Evolutionary conservation across 176 grass and related monocot species (phyloP).

Genomic region (Oryza coarctata): DNA sequence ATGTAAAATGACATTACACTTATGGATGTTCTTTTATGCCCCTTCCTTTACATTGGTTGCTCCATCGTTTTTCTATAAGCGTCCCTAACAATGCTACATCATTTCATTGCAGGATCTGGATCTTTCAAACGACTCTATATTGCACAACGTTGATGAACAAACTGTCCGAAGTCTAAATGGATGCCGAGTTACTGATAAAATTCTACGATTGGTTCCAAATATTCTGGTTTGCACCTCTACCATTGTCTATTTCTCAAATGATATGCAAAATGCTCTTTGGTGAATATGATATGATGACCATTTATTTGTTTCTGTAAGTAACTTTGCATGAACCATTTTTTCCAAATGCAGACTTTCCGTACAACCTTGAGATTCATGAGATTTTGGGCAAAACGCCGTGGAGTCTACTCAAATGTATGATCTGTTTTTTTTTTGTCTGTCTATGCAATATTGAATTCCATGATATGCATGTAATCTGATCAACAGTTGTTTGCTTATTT

Average conservation of each 20-base stretch:
- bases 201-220: conserved; percentile 80
- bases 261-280: background rate
- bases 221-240: conserved; percentile 49
- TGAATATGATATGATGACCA: background rate
- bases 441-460: background rate
- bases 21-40: background rate
- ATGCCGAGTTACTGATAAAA: conserved; percentile 90
- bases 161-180: conserved; percentile 92
- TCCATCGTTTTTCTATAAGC: background rate
- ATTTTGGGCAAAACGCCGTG: conserved; percentile 81
- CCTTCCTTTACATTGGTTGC: background rate
- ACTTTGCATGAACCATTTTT: conserved; percentile 1
- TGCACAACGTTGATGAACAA: conserved; percentile 87
- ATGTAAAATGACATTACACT: background rate
- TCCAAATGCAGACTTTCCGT: conserved; percentile 65
- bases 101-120: conserved; percentile 67
- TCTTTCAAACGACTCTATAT: conserved; percentile 86
- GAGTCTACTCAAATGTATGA: conserved; percentile 93
- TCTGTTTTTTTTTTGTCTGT: background rate
- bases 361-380: conserved; percentile 93
- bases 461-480: background rate
- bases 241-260: conserved; percentile 23
- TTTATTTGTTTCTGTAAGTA: background rate
- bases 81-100: background rate
- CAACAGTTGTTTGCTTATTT: background rate